phyloP scores from a whole-genome alignment of 164 flowering plant genomes.

The Taxillus chinensis region DNA sequence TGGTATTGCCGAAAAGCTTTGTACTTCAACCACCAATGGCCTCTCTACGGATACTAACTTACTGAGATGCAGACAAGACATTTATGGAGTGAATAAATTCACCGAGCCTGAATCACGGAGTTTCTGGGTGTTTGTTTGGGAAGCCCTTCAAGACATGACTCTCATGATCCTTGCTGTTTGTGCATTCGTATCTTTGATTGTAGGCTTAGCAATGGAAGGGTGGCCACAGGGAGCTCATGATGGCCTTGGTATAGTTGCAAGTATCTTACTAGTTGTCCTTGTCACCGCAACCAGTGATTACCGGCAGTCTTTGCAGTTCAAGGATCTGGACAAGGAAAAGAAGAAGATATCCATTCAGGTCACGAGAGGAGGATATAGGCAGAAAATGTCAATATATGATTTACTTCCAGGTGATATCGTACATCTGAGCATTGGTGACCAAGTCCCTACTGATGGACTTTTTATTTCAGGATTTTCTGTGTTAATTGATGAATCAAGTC shows the following conservation, averaged over 20 bases:
- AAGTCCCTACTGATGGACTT: slow-evolving; percentile 81
- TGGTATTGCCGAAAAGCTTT: slow-evolving; percentile 60
- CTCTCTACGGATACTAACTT: slow-evolving; percentile 25
- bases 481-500: slow-evolving; percentile 62
- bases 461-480: slow-evolving; percentile 70
- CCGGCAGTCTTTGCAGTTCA: slow-evolving; percentile 75
- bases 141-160: slow-evolving; percentile 83
- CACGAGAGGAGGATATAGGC: slow-evolving; percentile 61
- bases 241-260: slow-evolving; percentile 76
- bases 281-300: slow-evolving; percentile 84
- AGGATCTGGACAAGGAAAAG: slow-evolving; percentile 78
- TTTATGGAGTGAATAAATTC: slow-evolving; percentile 62
- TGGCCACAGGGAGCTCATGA: slow-evolving; percentile 85
- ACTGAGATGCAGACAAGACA: slow-evolving; percentile 31
- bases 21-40: slow-evolving; percentile 40
- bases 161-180: slow-evolving; percentile 72
- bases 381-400: slow-evolving; percentile 62
- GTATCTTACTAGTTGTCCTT: slow-evolving; percentile 66
- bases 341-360: slow-evolving; percentile 70
- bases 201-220: slow-evolving; percentile 70
- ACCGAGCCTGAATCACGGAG: slow-evolving; percentile 37
- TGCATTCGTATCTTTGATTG: slow-evolving; percentile 65
- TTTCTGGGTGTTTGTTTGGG: slow-evolving; percentile 81
- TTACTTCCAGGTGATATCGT: slow-evolving; percentile 77
- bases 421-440: slow-evolving; percentile 70